These are phyloP conservation scores for Comarum palustre DNA, from an alignment of 306 rosid genomes.

Conservation along the genomic window DNA sequence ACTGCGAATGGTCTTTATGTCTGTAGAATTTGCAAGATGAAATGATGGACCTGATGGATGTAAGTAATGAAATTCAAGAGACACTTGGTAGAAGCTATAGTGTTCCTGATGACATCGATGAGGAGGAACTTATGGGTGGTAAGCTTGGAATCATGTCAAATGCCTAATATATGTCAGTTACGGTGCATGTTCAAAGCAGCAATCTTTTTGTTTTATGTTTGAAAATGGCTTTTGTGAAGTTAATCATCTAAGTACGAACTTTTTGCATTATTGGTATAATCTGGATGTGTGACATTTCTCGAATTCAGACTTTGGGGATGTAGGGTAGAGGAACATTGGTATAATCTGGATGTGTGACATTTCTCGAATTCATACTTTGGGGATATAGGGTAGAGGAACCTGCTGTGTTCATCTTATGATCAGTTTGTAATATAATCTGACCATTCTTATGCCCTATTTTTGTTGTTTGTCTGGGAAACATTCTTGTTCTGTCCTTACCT, in stretches of 20 bases:
- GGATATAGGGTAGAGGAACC: background rate
- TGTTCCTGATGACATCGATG: conserved; percentile 96
- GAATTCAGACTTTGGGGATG: too few species aligned
- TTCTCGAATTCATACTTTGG: background rate
- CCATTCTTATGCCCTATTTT: background rate
- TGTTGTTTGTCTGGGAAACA: background rate
- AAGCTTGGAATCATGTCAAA: conserved; percentile 28
- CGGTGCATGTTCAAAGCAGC: background rate
- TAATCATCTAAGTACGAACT: background rate
- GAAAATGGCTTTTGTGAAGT: background rate
- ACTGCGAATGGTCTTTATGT: conserved; percentile 6
- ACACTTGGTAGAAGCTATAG: conserved; percentile 92
- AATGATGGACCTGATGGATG: conserved; percentile 99
- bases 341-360: too few species aligned
- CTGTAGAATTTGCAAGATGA: conserved; percentile 91
- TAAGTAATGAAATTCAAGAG: conserved; percentile 89
- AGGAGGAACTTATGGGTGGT: conserved; percentile 79
- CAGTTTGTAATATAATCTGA: background rate
- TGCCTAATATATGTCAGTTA: background rate
- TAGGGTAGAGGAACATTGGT: too few species aligned
- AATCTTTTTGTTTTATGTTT: background rate
- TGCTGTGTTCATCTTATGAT: background rate
- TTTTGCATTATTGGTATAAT: background rate
- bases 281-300: background rate
- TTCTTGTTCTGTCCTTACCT: background rate